Percentiles rank a stretch among this genome's conserved stretches.
Conservation (phyloP, 306 rosid genomes). For the Vigna radiata region DNA sequence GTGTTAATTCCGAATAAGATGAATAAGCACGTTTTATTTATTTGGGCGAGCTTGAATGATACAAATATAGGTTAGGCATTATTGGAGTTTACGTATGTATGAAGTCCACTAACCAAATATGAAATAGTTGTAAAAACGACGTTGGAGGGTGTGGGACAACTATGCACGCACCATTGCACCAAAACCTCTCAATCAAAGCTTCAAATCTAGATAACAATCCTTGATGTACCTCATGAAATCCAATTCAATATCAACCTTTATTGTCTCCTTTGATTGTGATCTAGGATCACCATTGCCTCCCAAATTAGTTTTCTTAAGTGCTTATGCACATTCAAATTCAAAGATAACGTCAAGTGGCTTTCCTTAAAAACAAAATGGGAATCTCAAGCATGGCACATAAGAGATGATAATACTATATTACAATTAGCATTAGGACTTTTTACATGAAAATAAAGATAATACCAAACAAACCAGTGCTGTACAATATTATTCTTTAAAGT, state of each 20-base stretch:
- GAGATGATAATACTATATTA: not conserved
- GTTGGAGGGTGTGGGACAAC: conserved; percentile 39
- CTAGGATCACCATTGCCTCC: conserved; percentile 17
- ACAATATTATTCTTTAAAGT: conserved; percentile 21
- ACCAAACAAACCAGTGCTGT: not conserved
- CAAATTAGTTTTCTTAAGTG: conserved; percentile 15
- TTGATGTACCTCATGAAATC: conserved; percentile 20
- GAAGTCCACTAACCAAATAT: conserved; percentile 37
- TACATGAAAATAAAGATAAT: not conserved
- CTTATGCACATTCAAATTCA: conserved; percentile 7
- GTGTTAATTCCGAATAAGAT: not conserved
- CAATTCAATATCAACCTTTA: conserved; percentile 16
- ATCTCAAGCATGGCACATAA: conserved; percentile 13
- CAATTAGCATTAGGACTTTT: not conserved
- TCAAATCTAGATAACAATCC: conserved; percentile 24
- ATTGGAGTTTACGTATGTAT: conserved; percentile 26
- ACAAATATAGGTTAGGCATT: conserved; percentile 27
- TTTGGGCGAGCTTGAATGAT: conserved; percentile 14
- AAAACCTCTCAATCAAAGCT: conserved; percentile 31
- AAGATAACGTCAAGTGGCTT: conserved; percentile 23
- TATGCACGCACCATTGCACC: conserved; percentile 36
- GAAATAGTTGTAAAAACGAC: conserved; percentile 33
- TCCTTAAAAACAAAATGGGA: conserved; percentile 20
- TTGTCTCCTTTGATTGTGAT: conserved; percentile 27
- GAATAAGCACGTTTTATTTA: conserved; percentile 18